Evolutionary conservation across 192 early-diverging fungal species (phyloP), one percentile per base, ranked within the genome.

Genomic region (Gigaspora rosea): DNA sequence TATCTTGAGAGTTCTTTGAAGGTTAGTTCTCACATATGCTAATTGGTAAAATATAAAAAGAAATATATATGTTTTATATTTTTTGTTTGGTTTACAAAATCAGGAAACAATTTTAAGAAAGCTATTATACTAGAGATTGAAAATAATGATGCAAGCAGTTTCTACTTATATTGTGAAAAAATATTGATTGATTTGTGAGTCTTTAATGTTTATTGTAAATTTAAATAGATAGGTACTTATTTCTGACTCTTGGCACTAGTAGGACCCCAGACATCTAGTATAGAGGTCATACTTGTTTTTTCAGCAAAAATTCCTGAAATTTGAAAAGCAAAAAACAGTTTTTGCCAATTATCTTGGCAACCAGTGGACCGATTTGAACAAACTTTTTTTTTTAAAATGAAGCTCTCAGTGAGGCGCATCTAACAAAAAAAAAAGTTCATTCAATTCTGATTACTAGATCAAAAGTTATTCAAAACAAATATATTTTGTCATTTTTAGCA

Each of bases 1-100:
- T 73, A 73, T 73, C 56, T 73, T 73, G 71, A 73, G 20, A 61
- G 59, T 61, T 54, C 57, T 73, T 18, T 73, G 35, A 73, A 46
- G 7, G 71, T 73, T 7, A 61, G 71, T 61, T 73, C 71, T 73
- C 36, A 59, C 59, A 1, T 54, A 70, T 54, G 52, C 52, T 66
- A 66, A 66, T 66, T 66, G 2, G 46, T 48, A 4, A 41, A 22
- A 41, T 65, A 41, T 33, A 4, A 15, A 32, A 54, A 12, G 4
- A 50, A 3, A 50, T n/a, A n/a, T n/a, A 52, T 8, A 54, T 70
- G 16, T 70, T 70, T 70, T 20, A 70, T 22, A 16, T 70, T 8
- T 33, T 70, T 70, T 4, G 27, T 48, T 7, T 70, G 8, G 16
- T 32, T 70, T 73, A 62, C 57, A 73, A 58, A 73, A 20, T 58